A percentile compares a stretch with the other conserved stretches of the same genome.
These are phyloP conservation scores for Kazachstania africana DNA, from an alignment of 805 yeast species.

Conservation along the genomic window DNA sequence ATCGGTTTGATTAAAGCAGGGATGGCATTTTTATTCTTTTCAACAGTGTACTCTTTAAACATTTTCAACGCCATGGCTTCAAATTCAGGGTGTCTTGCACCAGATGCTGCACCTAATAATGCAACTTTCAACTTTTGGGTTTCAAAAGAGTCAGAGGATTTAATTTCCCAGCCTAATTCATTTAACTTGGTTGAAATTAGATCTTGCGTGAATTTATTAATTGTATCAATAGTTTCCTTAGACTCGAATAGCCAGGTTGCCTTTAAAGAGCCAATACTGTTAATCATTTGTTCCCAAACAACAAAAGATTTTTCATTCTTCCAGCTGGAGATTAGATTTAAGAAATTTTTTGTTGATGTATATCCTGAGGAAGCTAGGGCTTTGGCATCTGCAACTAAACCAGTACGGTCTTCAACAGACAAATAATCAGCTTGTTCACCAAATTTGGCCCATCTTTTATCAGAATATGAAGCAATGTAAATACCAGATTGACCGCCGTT, in stretches of 20 bases:
- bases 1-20: constrained; percentile 63
- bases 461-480: constrained; percentile 59
- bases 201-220: constrained; percentile 41
- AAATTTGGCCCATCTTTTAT: constrained; percentile 57
- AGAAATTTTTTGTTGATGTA: constrained; percentile 48
- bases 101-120: constrained; percentile 50
- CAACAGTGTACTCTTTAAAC: constrained; percentile 44
- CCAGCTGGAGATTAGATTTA: constrained; percentile 51
- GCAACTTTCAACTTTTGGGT: constrained; percentile 56
- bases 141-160: constrained; percentile 42
- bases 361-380: constrained; percentile 62
- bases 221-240: constrained; percentile 33
- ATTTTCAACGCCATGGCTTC: constrained; percentile 35
- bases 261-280: constrained; percentile 37
- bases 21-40: constrained; percentile 57
- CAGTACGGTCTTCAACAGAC: constrained; percentile 67
- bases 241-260: constrained; percentile 47
- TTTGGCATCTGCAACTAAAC: constrained; percentile 70
- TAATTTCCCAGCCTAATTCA: constrained; percentile 55
- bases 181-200: constrained; percentile 44
- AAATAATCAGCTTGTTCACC: constrained; percentile 47
- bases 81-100: constrained; percentile 37
- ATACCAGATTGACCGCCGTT: constrained; percentile 69
- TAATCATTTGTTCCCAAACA: constrained; percentile 54
- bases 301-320: constrained; percentile 47